Evolutionary conservation across 495 filamentous ascomycete species (phyloP).

Genomic region (Thermochaetoides thermophila): DNA sequence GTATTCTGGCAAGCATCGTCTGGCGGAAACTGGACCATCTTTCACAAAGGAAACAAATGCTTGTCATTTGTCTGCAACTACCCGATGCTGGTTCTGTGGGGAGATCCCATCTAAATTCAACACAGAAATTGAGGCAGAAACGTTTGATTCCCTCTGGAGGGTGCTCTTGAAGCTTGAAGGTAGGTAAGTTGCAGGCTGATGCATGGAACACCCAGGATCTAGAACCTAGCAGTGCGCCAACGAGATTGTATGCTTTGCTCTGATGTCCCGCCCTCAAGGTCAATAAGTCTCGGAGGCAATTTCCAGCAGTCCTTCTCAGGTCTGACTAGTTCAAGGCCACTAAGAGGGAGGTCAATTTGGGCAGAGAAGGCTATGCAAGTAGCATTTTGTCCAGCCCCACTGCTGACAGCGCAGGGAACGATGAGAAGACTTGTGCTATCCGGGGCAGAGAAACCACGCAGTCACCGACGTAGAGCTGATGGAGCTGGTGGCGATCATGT

Average conservation of each 20-base stretch:
- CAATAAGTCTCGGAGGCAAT: background rate
- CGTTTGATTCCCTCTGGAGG: slow-evolving; percentile 16
- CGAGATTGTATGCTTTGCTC: background rate
- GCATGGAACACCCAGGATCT: slow-evolving; percentile 19
- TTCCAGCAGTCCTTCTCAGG: no score
- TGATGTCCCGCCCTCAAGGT: no score
- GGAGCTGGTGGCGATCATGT: slow-evolving; percentile 7
- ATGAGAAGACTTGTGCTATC: no score
- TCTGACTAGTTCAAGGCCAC: no score
- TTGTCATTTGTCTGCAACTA: slow-evolving; percentile 18
- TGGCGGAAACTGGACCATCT: no score
- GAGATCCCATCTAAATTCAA: slow-evolving; percentile 13
- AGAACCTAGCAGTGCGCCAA: slow-evolving; percentile 8
- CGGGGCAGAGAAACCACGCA: no score
- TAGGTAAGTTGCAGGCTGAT: slow-evolving; percentile 21
- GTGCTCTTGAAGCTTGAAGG: slow-evolving; percentile 15
- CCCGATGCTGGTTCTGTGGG: slow-evolving; percentile 12
- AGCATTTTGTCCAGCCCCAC: no score
- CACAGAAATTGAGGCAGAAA: slow-evolving; percentile 11
- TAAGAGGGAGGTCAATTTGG: no score
- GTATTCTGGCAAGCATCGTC: no score
- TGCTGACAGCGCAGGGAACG: no score
- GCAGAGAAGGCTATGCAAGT: no score
- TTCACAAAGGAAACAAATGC: slow-evolving; percentile 5
- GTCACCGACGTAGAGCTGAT: no score